Evolutionary conservation across 306 rosid species (phyloP).

Genomic region (Luffa acutangula): DNA sequence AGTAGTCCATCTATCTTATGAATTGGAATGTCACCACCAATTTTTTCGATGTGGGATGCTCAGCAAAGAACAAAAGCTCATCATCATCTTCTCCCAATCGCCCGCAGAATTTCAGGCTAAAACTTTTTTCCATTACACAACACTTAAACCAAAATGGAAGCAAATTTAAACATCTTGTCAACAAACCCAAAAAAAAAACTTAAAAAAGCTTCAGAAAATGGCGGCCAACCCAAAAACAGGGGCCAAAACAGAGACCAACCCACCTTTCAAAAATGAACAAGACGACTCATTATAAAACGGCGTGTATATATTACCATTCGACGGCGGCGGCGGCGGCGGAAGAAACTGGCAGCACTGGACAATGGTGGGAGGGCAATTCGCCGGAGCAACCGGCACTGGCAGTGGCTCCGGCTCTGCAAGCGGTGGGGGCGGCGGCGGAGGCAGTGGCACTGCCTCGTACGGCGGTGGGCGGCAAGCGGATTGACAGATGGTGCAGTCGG

Average conservation of each 20-base stretch:
- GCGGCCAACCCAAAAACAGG: background rate
- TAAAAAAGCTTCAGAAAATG: background rate
- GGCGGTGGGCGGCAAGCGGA: background rate
- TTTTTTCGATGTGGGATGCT: too few relatives aligned
- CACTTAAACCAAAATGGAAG: background rate
- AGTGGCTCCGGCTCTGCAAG: background rate
- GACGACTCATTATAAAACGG: background rate
- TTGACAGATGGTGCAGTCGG: background rate
- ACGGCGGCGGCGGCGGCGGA: background rate
- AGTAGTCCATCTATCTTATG: too few relatives aligned
- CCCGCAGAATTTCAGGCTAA: background rate
- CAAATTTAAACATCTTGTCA: background rate
- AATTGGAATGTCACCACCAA: too few relatives aligned
- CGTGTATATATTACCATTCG: background rate
- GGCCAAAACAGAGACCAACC: conserved; percentile 2
- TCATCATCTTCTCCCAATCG: background rate
- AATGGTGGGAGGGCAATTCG: background rate
- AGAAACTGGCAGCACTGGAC: conserved; percentile 6
- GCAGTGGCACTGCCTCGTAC: background rate
- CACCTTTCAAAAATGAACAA: background rate
- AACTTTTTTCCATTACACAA: background rate
- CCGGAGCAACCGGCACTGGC: background rate
- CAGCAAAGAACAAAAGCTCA: background rate
- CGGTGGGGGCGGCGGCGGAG: background rate
- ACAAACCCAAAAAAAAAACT: background rate